Conservation (phyloP, 352 stramenopile genomes). For the Elongisporangium prolatum region DNA sequence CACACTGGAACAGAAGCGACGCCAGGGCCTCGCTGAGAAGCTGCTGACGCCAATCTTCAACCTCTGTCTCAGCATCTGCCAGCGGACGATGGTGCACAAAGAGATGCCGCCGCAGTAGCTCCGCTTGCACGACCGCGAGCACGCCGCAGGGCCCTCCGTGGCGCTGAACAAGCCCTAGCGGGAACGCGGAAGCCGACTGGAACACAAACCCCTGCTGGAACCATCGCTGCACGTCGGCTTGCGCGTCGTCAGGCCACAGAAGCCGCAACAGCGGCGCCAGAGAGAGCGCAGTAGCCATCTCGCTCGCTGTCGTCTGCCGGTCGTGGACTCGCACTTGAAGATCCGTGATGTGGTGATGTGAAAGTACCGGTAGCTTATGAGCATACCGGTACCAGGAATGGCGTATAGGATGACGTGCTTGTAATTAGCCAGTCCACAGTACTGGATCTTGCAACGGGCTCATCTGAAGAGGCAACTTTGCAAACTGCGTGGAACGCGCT, state of each 20-base stretch:
- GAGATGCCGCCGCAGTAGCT: constrained; percentile 55
- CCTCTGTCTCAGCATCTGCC: neutral
- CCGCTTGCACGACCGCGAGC: constrained; percentile 70
- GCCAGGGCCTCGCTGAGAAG: constrained; percentile 15
- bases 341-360: neutral
- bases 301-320: neutral
- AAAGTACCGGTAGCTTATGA: too few relatives aligned
- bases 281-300: too few relatives aligned
- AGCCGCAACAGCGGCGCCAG: constrained; percentile 24
- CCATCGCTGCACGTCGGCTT: constrained; percentile 41
- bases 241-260: constrained; percentile 29
- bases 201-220: constrained; percentile 57
- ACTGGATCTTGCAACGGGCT: too few relatives aligned
- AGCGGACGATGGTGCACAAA: constrained; percentile 20
- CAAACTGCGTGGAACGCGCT: too few relatives aligned
- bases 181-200: constrained; percentile 24
- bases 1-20: neutral
- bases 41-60: constrained; percentile 11
- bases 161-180: constrained; percentile 63
- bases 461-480: too few relatives aligned
- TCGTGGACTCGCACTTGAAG: constrained; percentile 19
- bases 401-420: too few relatives aligned
- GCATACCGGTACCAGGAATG: too few relatives aligned
- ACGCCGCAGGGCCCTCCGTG: constrained; percentile 82
- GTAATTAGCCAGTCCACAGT: too few relatives aligned